Conservation (phyloP, 495 filamentous ascomycete species). For the Talaromyces wortmannii region DNA sequence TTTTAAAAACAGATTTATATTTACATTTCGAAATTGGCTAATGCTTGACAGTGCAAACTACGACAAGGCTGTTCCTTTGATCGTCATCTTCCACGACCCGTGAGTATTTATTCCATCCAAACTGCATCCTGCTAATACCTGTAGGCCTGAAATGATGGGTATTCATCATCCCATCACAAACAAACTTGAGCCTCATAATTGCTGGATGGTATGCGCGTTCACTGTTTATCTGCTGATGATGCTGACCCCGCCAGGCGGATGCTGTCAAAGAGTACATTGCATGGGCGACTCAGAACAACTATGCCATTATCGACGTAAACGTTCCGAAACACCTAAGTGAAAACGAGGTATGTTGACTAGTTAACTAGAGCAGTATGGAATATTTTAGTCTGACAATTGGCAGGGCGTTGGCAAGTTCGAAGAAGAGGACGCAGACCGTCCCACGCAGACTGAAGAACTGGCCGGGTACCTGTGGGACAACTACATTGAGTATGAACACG, state of each 20-base stretch:
- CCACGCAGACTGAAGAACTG: conserved; percentile 60
- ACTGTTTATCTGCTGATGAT: conserved; percentile 6
- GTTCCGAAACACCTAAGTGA: conserved; percentile 65
- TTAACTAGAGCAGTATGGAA: background rate
- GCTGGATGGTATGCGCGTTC: conserved; percentile 66
- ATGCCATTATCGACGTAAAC: conserved; percentile 83
- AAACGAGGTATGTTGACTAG: conserved; percentile 15
- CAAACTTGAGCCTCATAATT: conserved; percentile 72
- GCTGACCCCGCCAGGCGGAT: conserved; percentile 64
- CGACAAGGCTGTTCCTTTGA: conserved; percentile 42
- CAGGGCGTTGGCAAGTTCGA: conserved; percentile 28
- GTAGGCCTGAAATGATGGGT: conserved; percentile 64
- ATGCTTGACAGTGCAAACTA: conserved; percentile 43
- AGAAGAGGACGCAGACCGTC: conserved; percentile 33
- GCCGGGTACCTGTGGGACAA: conserved; percentile 94
- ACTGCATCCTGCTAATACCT: conserved; percentile 13
- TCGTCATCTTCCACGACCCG: conserved; percentile 81
- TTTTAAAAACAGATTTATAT: background rate
- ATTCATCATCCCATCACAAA: conserved; percentile 61
- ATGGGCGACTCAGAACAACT: conserved; percentile 69
- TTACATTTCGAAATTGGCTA: conserved; percentile 20
- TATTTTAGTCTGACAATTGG: background rate
- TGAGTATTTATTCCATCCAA: conserved; percentile 32
- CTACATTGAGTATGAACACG: conserved; percentile 64
- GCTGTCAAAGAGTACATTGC: conserved; percentile 67